Percentiles rank a stretch among this genome's conserved stretches.
These are phyloP conservation scores for Verticillium zaregamsianum DNA, from an alignment of 2,329 filamentous ascomycete genomes.

Conservation along the genomic window DNA sequence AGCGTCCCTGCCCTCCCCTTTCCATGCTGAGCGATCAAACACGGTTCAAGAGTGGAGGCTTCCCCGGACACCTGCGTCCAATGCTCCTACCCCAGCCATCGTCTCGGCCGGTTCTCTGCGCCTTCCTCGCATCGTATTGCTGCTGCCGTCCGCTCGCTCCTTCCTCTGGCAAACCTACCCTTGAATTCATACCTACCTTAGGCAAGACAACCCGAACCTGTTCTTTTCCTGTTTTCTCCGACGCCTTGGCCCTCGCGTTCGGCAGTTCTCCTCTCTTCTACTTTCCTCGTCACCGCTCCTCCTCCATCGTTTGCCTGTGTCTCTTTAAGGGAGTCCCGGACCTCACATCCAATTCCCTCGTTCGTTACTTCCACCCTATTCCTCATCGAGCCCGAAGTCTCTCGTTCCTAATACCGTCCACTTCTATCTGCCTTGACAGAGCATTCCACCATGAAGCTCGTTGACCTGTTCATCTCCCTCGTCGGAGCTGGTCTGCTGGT, in stretches of 20 bases:
- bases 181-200: not conserved
- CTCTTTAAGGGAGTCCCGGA: too few relatives aligned
- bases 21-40: not conserved
- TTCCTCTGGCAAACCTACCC: not conserved
- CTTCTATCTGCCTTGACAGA: not conserved
- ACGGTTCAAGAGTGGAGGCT: not conserved
- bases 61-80: not conserved
- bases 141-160: not conserved
- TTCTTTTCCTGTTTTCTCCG: too few relatives aligned
- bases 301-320: not conserved
- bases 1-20: too few relatives aligned
- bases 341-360: not conserved
- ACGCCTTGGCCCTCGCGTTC: too few relatives aligned
- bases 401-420: not conserved
- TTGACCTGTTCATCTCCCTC: slow-evolving; percentile 2
- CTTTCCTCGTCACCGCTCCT: not conserved
- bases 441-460: slow-evolving; percentile 8
- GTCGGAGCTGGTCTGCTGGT: slow-evolving; percentile 4
- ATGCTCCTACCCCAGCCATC: not conserved
- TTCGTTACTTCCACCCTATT: not conserved
- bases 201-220: too few relatives aligned
- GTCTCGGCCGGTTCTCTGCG: not conserved
- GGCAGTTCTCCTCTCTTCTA: too few relatives aligned
- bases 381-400: slow-evolving; percentile 1
- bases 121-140: not conserved